Base-by-base conservation (phyloP, 495 filamentous ascomycete genomes). In the Echria macrotheca region DNA sequence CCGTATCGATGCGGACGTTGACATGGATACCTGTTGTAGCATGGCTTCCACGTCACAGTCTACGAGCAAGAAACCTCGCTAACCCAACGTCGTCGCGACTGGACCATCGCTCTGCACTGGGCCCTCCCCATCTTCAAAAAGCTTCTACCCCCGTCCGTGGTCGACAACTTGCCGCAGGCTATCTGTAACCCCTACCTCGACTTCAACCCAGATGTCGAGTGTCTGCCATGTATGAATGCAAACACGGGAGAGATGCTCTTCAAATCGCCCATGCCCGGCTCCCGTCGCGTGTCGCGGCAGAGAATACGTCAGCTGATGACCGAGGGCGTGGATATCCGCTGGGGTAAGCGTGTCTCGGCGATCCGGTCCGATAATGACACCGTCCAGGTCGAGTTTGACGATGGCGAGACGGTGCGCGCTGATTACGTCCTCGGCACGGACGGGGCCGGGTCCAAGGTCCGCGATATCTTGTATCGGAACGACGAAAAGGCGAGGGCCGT, bases 311-410 rank as follows among this genome's bases (percentile, higher is more conserved):
- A 49, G 5, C 53, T 69, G 0, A 36, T 67, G 8, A 47, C 54
- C 0, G 49, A 57, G 21, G 63, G 49, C 15, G 9, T 61, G 0
- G 65, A 69, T 29, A 26, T 71, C 2, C 21, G 46, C 1, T 68
- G 54, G 43, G 59, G 56, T 19, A 66, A 63, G 49, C 28, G 17
- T 9, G 49, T 72, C 29, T 58, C 54, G 9, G 41, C 37, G 15
- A 4, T 65, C 6, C 6, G n/a, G 1, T 9, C 38, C 10, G 59
- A 55, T 65, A 7, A 1, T 2, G 29, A 18, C 73, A 78, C 80
- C 57, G 69, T 87, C 32, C 79, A 75, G 35, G 78, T 76, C 37
- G 75, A 78, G 59, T 91, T 89, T 73, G 82, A 81, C 36, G 86
- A 87, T 61, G 79, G 81, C 43, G 9, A 17, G 21, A 33, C 46